Evolutionary conservation across 2,329 filamentous ascomycete genomes (phyloP).

Genomic region (Lasiodiplodia gonubiensis): DNA sequence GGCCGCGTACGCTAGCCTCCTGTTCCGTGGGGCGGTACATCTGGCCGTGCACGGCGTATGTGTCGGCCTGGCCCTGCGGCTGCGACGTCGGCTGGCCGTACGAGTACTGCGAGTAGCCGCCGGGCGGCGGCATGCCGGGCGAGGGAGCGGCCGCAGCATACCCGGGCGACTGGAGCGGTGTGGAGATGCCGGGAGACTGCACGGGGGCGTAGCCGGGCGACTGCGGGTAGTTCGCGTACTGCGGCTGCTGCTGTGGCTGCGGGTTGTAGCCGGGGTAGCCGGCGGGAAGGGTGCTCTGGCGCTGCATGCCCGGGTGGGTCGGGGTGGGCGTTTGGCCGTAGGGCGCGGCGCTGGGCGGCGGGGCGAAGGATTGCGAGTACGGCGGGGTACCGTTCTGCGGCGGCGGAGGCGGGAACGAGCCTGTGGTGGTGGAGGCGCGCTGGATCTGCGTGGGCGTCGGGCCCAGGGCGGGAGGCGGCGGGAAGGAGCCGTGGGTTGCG

Average conservation of each 20-base stretch:
- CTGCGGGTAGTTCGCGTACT: constrained; percentile 48
- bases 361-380: constrained; percentile 44
- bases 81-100: constrained; percentile 39
- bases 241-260: constrained; percentile 36
- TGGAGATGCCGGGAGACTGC: constrained; percentile 34
- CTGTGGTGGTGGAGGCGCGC: constrained; percentile 43
- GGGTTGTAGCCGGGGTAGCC: constrained; percentile 35
- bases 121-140: constrained; percentile 52
- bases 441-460: constrained; percentile 38
- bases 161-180: constrained; percentile 42
- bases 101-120: constrained; percentile 63
- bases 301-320: constrained; percentile 37
- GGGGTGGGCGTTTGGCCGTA: constrained; percentile 33
- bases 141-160: constrained; percentile 42
- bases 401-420: constrained; percentile 43
- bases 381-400: constrained; percentile 30
- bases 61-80: constrained; percentile 33
- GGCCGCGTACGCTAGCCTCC: constrained; percentile 55
- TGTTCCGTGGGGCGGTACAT: constrained; percentile 71
- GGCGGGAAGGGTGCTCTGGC: constrained; percentile 40
- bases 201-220: constrained; percentile 40
- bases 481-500: constrained; percentile 39
- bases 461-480: constrained; percentile 33
- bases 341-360: constrained; percentile 42
- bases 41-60: constrained; percentile 70